Evolutionary conservation across 139 green algal species (phyloP).

Genomic region (Volvox africanus): DNA sequence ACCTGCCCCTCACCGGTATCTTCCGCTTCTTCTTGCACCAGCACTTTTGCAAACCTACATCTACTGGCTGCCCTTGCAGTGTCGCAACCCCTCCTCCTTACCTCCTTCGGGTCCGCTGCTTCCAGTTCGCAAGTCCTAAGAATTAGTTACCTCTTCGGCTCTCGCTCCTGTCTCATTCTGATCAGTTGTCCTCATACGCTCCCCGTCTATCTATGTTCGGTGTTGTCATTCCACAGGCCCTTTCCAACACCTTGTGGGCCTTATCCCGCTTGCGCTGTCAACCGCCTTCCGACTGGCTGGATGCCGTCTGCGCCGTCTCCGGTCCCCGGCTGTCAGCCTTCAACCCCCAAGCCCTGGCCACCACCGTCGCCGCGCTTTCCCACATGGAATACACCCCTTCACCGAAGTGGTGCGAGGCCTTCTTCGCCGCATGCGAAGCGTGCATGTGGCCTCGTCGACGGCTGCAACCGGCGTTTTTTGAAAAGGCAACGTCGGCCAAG

Average conservation of each 20-base stretch:
- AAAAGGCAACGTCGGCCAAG: neutral
- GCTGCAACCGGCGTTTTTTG: neutral
- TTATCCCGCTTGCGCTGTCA: slow-evolving; percentile 7
- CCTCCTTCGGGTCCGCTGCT: too few species aligned
- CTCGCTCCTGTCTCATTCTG: too few species aligned
- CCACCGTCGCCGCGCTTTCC: slow-evolving; percentile 13
- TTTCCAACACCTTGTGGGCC: slow-evolving; percentile 40
- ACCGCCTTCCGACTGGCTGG: slow-evolving; percentile 1
- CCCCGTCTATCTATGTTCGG: too few species aligned
- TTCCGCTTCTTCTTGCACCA: too few species aligned
- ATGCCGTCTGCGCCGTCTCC: neutral
- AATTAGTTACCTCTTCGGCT: too few species aligned
- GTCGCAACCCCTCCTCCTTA: too few species aligned
- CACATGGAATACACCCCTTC: neutral
- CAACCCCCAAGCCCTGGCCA: slow-evolving; percentile 36
- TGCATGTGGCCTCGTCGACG: neutral
- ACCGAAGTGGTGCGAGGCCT: neutral
- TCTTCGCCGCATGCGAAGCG: neutral
- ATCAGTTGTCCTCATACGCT: too few species aligned
- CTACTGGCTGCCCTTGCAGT: too few species aligned
- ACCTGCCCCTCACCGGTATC: too few species aligned
- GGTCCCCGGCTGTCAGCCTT: slow-evolving; percentile 6
- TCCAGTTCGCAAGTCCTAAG: too few species aligned
- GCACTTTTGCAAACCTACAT: too few species aligned
- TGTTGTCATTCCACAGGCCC: neutral